Evolutionary conservation across 148 eudicot genomes (phyloP), one percentile per base, ranked within the genome.

Genomic region (Vaccinium macrocarpon): DNA sequence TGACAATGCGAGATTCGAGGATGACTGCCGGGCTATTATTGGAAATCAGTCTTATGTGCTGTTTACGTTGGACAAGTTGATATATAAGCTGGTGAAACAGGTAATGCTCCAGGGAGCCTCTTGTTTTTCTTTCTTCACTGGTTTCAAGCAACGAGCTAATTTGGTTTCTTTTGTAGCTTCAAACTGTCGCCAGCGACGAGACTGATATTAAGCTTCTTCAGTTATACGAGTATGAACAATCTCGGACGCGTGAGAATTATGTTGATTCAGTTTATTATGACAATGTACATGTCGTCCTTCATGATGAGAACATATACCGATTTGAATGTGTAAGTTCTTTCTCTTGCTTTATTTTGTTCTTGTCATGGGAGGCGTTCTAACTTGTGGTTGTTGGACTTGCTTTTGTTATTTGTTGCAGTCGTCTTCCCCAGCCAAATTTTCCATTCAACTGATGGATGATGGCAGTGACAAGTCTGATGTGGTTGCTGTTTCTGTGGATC

Each of bases 51-150:
- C 99, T 71, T 96, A 96, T 87, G 91, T 91, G 84, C 87, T 96
- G 51, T 96, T 96, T 88, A 96, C 99, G 50, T 88, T 95, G 92
- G 99, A 96, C 89, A 96, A 96, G 84, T 87, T 96, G 89, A 94
- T 96, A 50, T 96, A 91, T 89, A 96, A 96, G 89, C 88, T 96
- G 85, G 96, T 96, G 76, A 96, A 95, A 88, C 98, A 96, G 98
- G 99, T 96, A 87, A 56, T 79, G 32, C 48, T 6, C 55, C 15
- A 18, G 13, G 35, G 78, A 38, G 72, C 48, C 75, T 62, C 78
- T 5, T 80, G 55, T n/a, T 84, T 73, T 76, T 18, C 57, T 76
- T 55, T 48, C 21, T 2, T 79, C 23, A 32, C 18, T 50, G 48
- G 71, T 57, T 81, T 78, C 38, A 15, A 55, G 46, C 53, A 81